These are phyloP conservation scores for Candida endomychidarum DNA, from an alignment of 805 yeast species.

Conservation along the genomic window DNA sequence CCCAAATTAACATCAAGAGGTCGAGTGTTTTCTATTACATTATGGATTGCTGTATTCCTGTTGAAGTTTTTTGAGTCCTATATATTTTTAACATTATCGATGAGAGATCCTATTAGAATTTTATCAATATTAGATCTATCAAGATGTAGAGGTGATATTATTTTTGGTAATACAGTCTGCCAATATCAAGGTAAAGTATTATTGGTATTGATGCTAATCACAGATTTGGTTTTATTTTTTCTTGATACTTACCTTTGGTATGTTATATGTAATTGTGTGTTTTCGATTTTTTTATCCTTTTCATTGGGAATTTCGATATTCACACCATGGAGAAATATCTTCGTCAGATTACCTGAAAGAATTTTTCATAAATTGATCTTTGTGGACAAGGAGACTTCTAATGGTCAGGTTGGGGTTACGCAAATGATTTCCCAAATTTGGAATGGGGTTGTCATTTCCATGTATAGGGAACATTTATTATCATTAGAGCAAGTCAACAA, in stretches of 20 bases:
- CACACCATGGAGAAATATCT: conserved; percentile 40
- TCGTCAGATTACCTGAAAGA: conserved; percentile 35
- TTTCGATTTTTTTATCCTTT: conserved; percentile 33
- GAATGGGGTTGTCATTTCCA: conserved; percentile 27
- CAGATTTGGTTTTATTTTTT: conserved; percentile 35
- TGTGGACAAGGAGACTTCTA: conserved; percentile 4
- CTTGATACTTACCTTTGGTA: conserved; percentile 44
- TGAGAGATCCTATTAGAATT: conserved; percentile 34
- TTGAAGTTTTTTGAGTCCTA: conserved; percentile 38
- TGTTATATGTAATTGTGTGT: conserved; percentile 34
- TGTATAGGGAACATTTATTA: conserved; percentile 40
- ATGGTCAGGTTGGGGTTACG: conserved; percentile 1
- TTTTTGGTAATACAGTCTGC: conserved; percentile 26
- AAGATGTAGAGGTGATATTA: conserved; percentile 28
- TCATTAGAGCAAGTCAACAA: conserved; percentile 41
- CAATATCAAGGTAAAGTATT: conserved; percentile 27
- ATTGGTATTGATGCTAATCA: conserved; percentile 23
- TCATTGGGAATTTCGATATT: conserved; percentile 33
- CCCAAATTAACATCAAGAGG: conserved; percentile 25
- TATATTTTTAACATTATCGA: conserved; percentile 34
- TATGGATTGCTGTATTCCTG: conserved; percentile 33
- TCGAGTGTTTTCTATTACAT: conserved; percentile 22
- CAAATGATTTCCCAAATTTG: conserved; percentile 25
- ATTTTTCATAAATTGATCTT: conserved; percentile 27
- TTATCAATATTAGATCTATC: conserved; percentile 27